phyloP scores from a whole-genome alignment of 139 green algal genomes.

The Coelastrella sp. region DNA sequence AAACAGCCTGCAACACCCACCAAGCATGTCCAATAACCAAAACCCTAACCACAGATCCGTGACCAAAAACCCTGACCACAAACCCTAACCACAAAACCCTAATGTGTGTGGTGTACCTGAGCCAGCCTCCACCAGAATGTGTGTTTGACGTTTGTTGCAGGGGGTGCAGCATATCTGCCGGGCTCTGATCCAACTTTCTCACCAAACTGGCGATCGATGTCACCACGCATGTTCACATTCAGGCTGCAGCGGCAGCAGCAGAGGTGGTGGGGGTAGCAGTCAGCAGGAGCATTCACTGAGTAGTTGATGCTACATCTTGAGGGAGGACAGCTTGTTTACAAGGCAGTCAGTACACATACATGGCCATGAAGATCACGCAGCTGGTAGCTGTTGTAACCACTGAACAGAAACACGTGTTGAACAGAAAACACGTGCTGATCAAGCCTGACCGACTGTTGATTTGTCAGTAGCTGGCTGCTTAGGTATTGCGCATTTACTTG shows the following conservation, averaged over 20 bases:
- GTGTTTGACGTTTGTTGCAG: background rate
- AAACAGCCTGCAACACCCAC: too few relatives aligned
- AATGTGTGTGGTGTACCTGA: background rate
- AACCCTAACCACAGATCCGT: too few relatives aligned
- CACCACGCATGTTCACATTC: conserved; percentile 9
- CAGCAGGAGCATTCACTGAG: background rate
- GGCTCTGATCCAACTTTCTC: background rate
- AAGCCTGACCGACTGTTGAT: background rate
- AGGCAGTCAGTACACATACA: background rate
- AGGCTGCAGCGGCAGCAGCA: background rate
- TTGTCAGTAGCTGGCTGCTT: background rate
- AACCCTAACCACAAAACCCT: too few relatives aligned
- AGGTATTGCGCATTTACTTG: background rate
- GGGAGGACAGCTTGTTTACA: background rate
- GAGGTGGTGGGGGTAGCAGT: too few relatives aligned
- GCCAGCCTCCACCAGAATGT: background rate
- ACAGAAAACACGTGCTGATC: background rate
- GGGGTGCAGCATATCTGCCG: background rate
- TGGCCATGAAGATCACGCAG: background rate
- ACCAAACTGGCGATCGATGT: background rate
- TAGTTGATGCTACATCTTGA: background rate
- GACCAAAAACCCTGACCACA: too few relatives aligned
- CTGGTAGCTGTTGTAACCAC: too few relatives aligned
- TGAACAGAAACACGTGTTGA: too few relatives aligned
- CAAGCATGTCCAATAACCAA: too few relatives aligned